phyloP scores from a whole-genome alignment of 2,329 filamentous ascomycete genomes.

The Colletotrichum lini region DNA sequence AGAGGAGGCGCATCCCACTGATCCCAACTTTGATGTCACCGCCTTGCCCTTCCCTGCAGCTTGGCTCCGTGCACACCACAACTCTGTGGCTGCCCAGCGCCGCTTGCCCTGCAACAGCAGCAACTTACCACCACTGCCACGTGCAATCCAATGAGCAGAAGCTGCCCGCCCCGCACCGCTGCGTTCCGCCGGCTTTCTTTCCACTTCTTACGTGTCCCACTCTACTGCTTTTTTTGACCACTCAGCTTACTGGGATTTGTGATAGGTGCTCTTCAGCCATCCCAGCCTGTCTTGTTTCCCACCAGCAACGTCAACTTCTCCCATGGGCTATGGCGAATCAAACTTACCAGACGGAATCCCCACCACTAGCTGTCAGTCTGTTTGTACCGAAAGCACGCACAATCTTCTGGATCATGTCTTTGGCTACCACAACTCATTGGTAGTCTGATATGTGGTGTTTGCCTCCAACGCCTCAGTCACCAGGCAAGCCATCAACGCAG shows the following conservation, averaged over 20 bases:
- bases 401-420: neutral
- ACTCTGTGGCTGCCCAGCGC: neutral
- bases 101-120: too few relatives aligned
- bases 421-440: constrained; percentile 22
- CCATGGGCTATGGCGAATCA: too few relatives aligned
- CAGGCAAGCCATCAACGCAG: constrained; percentile 66
- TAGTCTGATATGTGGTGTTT: constrained; percentile 46
- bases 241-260: neutral
- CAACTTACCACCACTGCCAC: neutral
- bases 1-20: too few relatives aligned
- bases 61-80: too few relatives aligned
- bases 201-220: neutral
- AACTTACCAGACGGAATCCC: too few relatives aligned
- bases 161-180: neutral
- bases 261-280: neutral
- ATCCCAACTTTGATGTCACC: constrained; percentile 36
- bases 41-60: neutral
- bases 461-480: constrained; percentile 61
- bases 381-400: too few relatives aligned
- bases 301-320: too few relatives aligned
- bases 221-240: neutral
- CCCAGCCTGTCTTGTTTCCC: too few relatives aligned
- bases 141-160: neutral
- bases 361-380: too few relatives aligned
- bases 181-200: neutral